phyloP scores from a whole-genome alignment of 2,329 filamentous ascomycete species.

The Neurospora crassa region DNA sequence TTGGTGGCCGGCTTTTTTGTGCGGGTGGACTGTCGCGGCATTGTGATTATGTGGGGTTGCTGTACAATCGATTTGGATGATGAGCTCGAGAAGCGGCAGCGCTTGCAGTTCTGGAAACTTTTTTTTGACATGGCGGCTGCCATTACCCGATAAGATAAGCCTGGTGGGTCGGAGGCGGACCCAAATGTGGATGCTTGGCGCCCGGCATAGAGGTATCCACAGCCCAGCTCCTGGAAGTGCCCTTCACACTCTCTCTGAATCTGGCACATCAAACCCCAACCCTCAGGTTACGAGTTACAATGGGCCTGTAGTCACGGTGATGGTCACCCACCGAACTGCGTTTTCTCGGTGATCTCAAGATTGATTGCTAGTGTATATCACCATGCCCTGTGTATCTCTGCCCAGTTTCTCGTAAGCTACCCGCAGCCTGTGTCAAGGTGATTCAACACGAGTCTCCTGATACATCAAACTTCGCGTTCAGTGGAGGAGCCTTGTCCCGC shows the following conservation, averaged over 20 bases:
- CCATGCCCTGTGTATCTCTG: background rate
- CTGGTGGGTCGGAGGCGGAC: background rate
- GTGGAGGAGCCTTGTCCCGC: background rate
- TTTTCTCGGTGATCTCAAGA: background rate
- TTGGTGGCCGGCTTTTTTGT: background rate
- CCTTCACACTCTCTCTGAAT: background rate
- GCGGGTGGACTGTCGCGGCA: background rate
- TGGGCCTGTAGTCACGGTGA: background rate
- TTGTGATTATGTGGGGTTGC: background rate
- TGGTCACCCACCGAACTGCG: background rate
- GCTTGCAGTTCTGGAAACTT: conserved; percentile 4
- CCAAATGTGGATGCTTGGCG: background rate
- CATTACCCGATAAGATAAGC: conserved; percentile 16
- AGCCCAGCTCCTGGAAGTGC: background rate
- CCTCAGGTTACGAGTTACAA: background rate
- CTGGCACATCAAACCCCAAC: background rate
- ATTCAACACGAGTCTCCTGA: background rate
- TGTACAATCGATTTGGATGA: background rate
- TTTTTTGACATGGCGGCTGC: conserved; percentile 7
- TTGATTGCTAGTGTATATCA: background rate
- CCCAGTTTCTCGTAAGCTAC: background rate
- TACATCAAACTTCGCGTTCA: background rate
- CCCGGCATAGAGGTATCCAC: background rate
- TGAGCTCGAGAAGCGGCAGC: background rate
- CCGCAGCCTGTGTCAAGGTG: background rate